Conservation (phyloP, 2,329 filamentous ascomycete genomes). For the Ophiocordyceps robertsii region DNA sequence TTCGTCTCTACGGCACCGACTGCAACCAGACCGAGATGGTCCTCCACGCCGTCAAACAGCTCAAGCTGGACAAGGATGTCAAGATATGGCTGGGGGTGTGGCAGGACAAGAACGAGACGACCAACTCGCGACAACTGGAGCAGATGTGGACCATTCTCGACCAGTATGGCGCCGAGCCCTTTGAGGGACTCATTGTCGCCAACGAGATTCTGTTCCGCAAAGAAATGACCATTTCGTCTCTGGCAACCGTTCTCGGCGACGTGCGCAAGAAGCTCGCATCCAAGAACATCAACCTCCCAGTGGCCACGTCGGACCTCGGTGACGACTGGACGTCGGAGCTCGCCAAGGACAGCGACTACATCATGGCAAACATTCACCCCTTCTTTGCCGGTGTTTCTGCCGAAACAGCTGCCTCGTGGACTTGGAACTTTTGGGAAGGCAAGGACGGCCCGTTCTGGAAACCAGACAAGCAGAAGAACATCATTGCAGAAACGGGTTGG, state of each 20-base stretch:
- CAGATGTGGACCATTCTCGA: conserved; percentile 81
- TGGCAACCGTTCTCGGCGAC: conserved; percentile 50
- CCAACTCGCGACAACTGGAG: conserved; percentile 66
- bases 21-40: conserved; percentile 97
- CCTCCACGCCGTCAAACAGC: conserved; percentile 62
- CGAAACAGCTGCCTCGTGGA: conserved; percentile 62
- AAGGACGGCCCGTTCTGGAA: conserved; percentile 56
- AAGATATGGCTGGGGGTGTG: conserved; percentile 94
- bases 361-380: conserved; percentile 96
- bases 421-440: conserved; percentile 64
- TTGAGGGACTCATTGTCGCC: conserved; percentile 71
- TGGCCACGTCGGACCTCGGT: conserved; percentile 81
- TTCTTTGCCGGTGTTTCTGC: conserved; percentile 77
- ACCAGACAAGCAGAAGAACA: conserved; percentile 48
- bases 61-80: conserved; percentile 57
- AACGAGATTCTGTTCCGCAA: conserved; percentile 70
- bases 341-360: conserved; percentile 59
- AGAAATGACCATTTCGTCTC: conserved; percentile 51
- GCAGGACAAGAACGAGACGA: conserved; percentile 73
- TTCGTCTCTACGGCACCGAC: conserved; percentile 87
- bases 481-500: conserved; percentile 91
- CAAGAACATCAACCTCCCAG: conserved; percentile 54
- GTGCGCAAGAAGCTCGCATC: conserved; percentile 62
- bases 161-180: conserved; percentile 50
- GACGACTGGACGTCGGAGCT: conserved; percentile 70